phyloP scores from a whole-genome alignment of 2,329 filamentous ascomycete species.

The Calonectria pauciramosa region DNA sequence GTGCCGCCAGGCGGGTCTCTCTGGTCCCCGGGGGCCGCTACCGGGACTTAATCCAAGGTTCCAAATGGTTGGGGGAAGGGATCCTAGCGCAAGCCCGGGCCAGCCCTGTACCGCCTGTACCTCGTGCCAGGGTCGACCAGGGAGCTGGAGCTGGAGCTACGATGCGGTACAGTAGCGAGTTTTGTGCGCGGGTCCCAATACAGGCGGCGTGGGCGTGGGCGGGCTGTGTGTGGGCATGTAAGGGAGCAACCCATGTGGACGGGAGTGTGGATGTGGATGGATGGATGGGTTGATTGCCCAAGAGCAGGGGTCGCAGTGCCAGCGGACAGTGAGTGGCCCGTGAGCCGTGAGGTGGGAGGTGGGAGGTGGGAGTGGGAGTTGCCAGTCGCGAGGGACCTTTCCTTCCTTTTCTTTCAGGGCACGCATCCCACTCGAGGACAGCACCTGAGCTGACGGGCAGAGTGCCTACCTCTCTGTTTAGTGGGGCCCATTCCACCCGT shows the following conservation, averaged over 20 bases:
- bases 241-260: conserved; percentile 7
- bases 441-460: neutral
- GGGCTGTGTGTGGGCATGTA: neutral
- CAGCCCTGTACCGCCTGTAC: conserved; percentile 26
- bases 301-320: neutral
- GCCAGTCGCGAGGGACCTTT: neutral
- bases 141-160: conserved; percentile 21
- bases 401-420: neutral
- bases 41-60: conserved; percentile 20
- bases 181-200: neutral
- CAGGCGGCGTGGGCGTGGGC: neutral
- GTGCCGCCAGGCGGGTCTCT: neutral
- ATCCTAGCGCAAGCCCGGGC: conserved; percentile 20
- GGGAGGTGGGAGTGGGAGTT: neutral
- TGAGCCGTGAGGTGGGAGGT: neutral
- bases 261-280: conserved; percentile 3
- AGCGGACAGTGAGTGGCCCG: neutral
- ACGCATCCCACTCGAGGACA: neutral
- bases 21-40: neutral
- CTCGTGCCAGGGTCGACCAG: conserved; percentile 21
- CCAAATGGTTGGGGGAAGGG: conserved; percentile 22
- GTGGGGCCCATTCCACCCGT: conserved; percentile 12
- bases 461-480: neutral
- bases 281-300: conserved; percentile 1
- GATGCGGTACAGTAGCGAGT: conserved; percentile 14